A percentile compares a stretch with the other conserved stretches of the same genome.
Evolutionary conservation across 345 rosid genomes (phyloP).

Genomic region (Xanthoceras sorbifolium): DNA sequence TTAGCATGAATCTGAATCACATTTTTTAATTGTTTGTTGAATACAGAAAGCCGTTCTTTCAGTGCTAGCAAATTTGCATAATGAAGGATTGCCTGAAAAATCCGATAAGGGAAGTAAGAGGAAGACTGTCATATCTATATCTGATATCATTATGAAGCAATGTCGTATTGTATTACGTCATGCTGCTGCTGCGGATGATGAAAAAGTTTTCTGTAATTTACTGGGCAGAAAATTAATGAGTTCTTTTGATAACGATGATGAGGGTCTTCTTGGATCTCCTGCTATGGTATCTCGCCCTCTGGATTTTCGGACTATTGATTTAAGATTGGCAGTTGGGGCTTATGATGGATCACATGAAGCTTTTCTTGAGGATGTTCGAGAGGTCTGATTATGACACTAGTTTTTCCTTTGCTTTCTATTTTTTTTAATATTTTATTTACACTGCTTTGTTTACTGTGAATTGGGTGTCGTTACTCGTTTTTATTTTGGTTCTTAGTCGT

Average conservation of each 20-base stretch:
- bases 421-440: conserved; percentile 11
- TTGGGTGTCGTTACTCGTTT: conserved; percentile 1
- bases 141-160: conserved; percentile 84
- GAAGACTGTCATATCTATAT: conserved; percentile 51
- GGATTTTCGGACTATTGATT: conserved; percentile 95
- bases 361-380: conserved; percentile 92
- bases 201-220: conserved; percentile 81
- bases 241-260: conserved; percentile 82
- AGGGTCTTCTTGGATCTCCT: conserved; percentile 95
- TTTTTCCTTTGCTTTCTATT: conserved; percentile 17
- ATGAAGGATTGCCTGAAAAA: conserved; percentile 49
- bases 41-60: conserved; percentile 97
- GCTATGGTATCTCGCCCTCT: conserved; percentile 94
- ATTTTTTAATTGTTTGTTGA: conserved; percentile 40
- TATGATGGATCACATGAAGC: conserved; percentile 86
- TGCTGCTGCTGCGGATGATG: conserved; percentile 84
- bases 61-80: conserved; percentile 68
- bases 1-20: conserved; percentile 27
- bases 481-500: background rate
- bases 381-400: conserved; percentile 55
- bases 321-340: conserved; percentile 88
- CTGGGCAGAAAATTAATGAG: conserved; percentile 75
- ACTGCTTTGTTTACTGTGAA: conserved; percentile 16
- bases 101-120: conserved; percentile 57
- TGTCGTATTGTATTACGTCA: conserved; percentile 81